A percentile compares a stretch with the other conserved stretches of the same genome.
Conservation (phyloP, 495 filamentous ascomycete species). For the Daldinia concentrica region DNA sequence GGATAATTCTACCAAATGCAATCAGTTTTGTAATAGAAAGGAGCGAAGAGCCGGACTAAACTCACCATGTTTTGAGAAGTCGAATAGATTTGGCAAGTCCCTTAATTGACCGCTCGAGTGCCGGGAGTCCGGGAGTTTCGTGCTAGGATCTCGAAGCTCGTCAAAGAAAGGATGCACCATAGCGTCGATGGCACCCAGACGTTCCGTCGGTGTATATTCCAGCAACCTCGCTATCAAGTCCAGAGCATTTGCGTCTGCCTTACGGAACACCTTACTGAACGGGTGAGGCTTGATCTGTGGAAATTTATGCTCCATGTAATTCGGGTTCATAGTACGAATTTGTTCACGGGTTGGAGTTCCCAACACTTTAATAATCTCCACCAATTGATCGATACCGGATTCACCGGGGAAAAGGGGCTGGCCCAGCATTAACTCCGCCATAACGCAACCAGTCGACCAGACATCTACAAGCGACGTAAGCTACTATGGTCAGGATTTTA, state of each 20-base stretch:
- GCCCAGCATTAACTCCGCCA: constrained; percentile 99
- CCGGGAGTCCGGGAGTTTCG: constrained; percentile 90
- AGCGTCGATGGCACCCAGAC: constrained; percentile 91
- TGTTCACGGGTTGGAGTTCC: constrained; percentile 98
- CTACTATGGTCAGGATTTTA: constrained; percentile 1
- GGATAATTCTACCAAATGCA: constrained; percentile 77
- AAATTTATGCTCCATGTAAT: constrained; percentile 99
- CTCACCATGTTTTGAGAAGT: constrained; percentile 94
- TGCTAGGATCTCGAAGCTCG: constrained; percentile 88
- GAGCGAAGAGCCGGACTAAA: background rate
- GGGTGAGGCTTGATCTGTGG: constrained; percentile 99
- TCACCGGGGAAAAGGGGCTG: constrained; percentile 99
- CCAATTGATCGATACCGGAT: constrained; percentile 97
- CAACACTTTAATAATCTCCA: constrained; percentile 99
- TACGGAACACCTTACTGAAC: constrained; percentile 98
- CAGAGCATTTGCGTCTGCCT: constrained; percentile 90
- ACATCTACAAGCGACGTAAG: constrained; percentile 73
- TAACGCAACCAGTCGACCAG: constrained; percentile 99
- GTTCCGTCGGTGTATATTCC: constrained; percentile 97
- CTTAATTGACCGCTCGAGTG: constrained; percentile 77
- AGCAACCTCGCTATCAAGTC: constrained; percentile 92
- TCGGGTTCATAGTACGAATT: constrained; percentile 99
- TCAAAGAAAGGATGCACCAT: constrained; percentile 99
- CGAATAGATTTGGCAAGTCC: constrained; percentile 88
- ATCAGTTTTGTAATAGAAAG: constrained; percentile 9